Evolutionary conservation across 1,284 basidiomycete genomes (phyloP), one percentile per base, ranked within the genome.

Genomic region (Hymenochaete sp.): DNA sequence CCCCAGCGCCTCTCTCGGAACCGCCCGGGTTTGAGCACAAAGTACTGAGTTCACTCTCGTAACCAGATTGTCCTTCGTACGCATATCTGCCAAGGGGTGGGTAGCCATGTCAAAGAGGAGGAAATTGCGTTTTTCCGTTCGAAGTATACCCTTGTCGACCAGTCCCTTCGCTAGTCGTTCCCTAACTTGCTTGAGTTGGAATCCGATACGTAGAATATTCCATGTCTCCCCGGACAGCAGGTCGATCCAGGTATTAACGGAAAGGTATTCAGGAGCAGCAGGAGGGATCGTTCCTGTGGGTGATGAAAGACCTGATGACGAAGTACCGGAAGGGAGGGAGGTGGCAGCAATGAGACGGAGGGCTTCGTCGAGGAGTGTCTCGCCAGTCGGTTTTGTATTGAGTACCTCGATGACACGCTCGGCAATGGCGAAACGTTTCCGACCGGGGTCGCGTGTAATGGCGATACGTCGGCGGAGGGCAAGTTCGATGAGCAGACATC

Each of bases 201-300:
- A 97, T 22, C 92, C 92, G 47, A 96, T 96, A 67, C 96, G 96
- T 82, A 96, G 91, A 4, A 96, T 90, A 62, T 97, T 96, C 93
- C 93, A 97, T 43, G 93, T 97, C 68, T 97, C 93, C 52, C 92
- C 93, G 55, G 84, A 89, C 60, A 97, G 72, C 26, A 97, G 70
- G 62, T 97, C 93, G 40, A 97, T 83, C 93, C 93, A 97, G 27
- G 77, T 84, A 40, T 88, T 93, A 21, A 93, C 78, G n/a, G 84
- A 78, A 67, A 96, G 80, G 59, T 78, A 85, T 59, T 47, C 45
- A 14, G 39, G 45, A 9, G 29, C n/a, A 19, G 36, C 16, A 10
- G 22, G 19, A 27, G 44, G 31, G 11, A 33, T 13, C 67, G 36
- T 38, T 3, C 32, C 32, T 8, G 32, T 19, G 13, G 32, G 32